These are phyloP conservation scores for Phtheirospermum japonicum DNA, from an alignment of 257 asterid species.

Conservation along the genomic window DNA sequence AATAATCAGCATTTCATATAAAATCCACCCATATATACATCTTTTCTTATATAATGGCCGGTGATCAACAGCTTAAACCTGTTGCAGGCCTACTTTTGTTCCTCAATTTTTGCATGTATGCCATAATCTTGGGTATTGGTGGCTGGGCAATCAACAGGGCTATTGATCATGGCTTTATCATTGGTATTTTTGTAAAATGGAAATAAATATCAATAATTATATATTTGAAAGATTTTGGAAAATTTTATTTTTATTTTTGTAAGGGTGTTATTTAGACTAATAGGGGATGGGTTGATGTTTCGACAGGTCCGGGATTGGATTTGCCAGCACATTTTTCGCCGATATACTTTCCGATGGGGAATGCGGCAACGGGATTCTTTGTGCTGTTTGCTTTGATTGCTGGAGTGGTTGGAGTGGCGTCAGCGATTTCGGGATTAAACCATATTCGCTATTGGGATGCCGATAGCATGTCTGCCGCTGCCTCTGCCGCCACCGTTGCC, in stretches of 20 bases:
- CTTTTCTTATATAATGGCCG: conserved; percentile 45
- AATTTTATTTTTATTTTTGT: neutral
- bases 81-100: conserved; percentile 61
- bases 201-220: too few species aligned
- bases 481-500: conserved; percentile 65
- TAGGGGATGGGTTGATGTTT: neutral
- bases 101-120: conserved; percentile 92
- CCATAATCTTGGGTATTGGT: conserved; percentile 65
- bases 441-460: conserved; percentile 58
- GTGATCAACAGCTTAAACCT: conserved; percentile 39
- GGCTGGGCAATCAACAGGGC: conserved; percentile 79
- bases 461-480: conserved; percentile 62
- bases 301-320: conserved; percentile 59
- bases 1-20: too few species aligned
- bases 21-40: neutral
- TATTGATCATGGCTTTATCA: conserved; percentile 71
- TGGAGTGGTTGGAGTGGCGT: conserved; percentile 74
- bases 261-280: neutral
- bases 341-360: conserved; percentile 82
- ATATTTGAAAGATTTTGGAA: too few species aligned
- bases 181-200: too few species aligned
- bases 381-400: conserved; percentile 72
- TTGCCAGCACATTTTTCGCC: conserved; percentile 92
- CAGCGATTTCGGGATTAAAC: conserved; percentile 61
- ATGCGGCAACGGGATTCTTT: conserved; percentile 91